Evolutionary conservation across 306 rosid genomes (phyloP), one percentile per base, ranked within the genome.

Genomic region (Quercus wislizeni): DNA sequence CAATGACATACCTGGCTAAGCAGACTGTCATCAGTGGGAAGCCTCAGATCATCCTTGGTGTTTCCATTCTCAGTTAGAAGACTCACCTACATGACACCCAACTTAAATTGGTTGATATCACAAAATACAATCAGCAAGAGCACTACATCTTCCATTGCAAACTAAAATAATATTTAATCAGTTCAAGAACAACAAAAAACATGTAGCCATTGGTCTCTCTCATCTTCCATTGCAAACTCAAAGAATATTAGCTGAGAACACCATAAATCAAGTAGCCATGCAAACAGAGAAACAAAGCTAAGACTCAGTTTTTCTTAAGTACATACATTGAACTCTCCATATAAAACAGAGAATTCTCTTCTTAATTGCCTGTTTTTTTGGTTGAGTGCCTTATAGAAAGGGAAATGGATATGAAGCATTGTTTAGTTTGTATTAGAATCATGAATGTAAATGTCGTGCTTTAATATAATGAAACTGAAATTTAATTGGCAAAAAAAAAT

Each of bases 11-110:
- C 94, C 94, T 90, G 89, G 59, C 87, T 43, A 57, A 90, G 91
- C 73, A 92, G 85, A 43, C 72, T 46, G 4, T 90, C 97, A 74
- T 92, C 94, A 30, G 92, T 90, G 56, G 94, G 94, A 86, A 92
- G 94, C 87, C 76, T 88, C 85, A 92, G 83, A 70, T 90, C 97
- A 84, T 92, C 97, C 88, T 88, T 88, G 74, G 92, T 92, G 86
- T 86, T 88, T 84, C 97, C 97, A 59, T 81, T 88, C 1, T 92
- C 91, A 82, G 92, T 88, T 74, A 87, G 69, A 56, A 92, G 90
- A 83, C 91, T 88, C 87, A 86, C 97, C 92, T 92, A 79, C 79
- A 82, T 61, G 64, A 56, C 58, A 38, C 43, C 28, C 20, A 59
- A 71, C 2, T 73, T 71, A 49, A 30, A 69, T 70, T 43, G 77